These are phyloP conservation scores for Albizia julibrissin DNA, from an alignment of 306 rosid genomes.

Conservation along the genomic window DNA sequence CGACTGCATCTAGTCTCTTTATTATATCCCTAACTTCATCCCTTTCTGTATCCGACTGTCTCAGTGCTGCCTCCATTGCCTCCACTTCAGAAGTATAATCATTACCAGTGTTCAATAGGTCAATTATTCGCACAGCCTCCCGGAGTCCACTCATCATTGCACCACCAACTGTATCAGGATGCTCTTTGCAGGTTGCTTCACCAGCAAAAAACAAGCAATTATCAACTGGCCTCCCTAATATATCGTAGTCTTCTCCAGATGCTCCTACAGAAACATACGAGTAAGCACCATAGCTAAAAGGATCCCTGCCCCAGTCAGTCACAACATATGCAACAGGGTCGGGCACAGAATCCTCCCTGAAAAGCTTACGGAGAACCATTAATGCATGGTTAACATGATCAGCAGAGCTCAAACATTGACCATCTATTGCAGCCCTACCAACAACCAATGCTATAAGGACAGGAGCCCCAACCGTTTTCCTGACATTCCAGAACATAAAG, in stretches of 20 bases:
- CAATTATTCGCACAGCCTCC: conserved; percentile 95
- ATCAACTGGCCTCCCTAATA: conserved; percentile 87
- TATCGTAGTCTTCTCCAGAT: conserved; percentile 97
- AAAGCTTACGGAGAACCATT: conserved; percentile 88
- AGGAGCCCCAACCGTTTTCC: conserved; percentile 96
- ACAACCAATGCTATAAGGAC: conserved; percentile 95
- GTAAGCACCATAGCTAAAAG: conserved; percentile 94
- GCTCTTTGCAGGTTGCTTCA: conserved; percentile 99
- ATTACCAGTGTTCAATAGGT: conserved; percentile 73
- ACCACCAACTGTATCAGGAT: conserved; percentile 99
- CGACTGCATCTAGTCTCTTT: conserved; percentile 80
- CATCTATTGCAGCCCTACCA: conserved; percentile 96
- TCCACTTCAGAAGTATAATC: conserved; percentile 93
- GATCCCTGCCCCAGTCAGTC: conserved; percentile 99
- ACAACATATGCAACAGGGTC: conserved; percentile 89
- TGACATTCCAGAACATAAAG: conserved; percentile 99
- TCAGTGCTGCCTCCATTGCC: conserved; percentile 81
- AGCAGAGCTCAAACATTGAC: conserved; percentile 64
- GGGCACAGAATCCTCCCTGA: conserved; percentile 88
- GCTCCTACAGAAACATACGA: conserved; percentile 96
- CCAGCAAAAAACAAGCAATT: conserved; percentile 98
- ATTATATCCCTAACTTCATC: conserved; percentile 96
- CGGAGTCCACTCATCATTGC: conserved; percentile 99
- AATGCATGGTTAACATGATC: conserved; percentile 90
- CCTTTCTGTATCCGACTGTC: conserved; percentile 83